Evolutionary conservation across 2,329 filamentous ascomycete species (phyloP), one percentile per base, ranked within the genome.

Genomic region (Proliferodiscus dingleyae): DNA sequence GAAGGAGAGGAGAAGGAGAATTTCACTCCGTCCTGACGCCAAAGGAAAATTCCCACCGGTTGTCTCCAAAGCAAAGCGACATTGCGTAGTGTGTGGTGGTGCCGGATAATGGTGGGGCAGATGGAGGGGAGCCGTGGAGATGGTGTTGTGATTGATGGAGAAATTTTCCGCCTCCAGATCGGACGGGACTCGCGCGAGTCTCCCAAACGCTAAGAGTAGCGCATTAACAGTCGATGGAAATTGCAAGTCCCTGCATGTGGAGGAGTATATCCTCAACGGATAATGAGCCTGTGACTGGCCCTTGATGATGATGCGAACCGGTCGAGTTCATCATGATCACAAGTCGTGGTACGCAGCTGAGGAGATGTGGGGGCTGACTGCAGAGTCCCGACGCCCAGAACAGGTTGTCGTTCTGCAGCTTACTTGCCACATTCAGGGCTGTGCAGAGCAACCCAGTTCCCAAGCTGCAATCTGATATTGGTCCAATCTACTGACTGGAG

Each of bases 71-170:
- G 11, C 16, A 11, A 10, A 23, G 37, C 16, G 11, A 15, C 37
- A 37, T 28, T n/a, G n/a, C n/a, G n/a, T n/a, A n/a, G n/a, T n/a
- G n/a, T n/a, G n/a, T n/a, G n/a, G n/a, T n/a, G n/a, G n/a, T n/a
- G n/a, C n/a, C n/a, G n/a, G 39, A 33, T 21, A 38, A 26, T 43
- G 26, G 24, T 21, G 34, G 34, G 39, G 32, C 28, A 47, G 19
- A 28, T 36, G n/a, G 32, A 28, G 45, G 45, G 40, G 30, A 24
- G 10, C 15, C 18, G 33, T 47, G n/a, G n/a, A 15, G 29, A 7
- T 8, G 23, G 15, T 10, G 13, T 32, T 22, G n/a, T 52, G 47
- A 52, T 52, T 52, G 50, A 49, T 50, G 50, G 50, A 52, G 45
- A 52, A 52, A 51, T 36, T 37, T 18, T 23, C 21, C 2, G 36